Percentiles rank a stretch among this genome's conserved stretches.
Evolutionary conservation across 805 yeast genomes (phyloP).

Genomic region (Ogataea neopini): DNA sequence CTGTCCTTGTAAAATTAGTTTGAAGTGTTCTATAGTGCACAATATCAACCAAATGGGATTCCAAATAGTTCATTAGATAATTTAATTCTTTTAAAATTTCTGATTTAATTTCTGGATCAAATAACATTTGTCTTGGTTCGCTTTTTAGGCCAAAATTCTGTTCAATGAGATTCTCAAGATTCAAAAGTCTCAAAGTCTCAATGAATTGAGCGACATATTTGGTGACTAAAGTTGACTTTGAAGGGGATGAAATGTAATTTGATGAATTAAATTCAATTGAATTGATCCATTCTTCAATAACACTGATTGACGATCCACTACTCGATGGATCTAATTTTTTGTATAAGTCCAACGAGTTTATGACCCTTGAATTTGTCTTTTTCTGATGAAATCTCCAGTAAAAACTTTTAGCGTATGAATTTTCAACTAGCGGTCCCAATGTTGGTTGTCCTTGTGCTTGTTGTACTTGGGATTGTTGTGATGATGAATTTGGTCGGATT

Average conservation of each 20-base stretch:
- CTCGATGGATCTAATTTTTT: slow-evolving; percentile 11
- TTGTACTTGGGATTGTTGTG: not conserved
- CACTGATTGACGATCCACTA: not conserved
- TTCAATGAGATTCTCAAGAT: slow-evolving; percentile 21
- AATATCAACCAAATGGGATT: slow-evolving; percentile 9
- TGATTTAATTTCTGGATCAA: slow-evolving; percentile 16
- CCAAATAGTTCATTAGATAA: slow-evolving; percentile 13
- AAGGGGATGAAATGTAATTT: not conserved
- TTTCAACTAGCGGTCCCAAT: not conserved
- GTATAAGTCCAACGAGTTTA: slow-evolving; percentile 17
- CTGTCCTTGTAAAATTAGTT: slow-evolving; percentile 2
- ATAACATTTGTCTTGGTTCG: slow-evolving; percentile 23
- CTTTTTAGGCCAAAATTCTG: slow-evolving; percentile 21
- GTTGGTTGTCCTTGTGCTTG: not conserved
- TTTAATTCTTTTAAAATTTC: slow-evolving; percentile 18
- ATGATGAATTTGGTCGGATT: not conserved
- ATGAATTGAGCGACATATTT: slow-evolving; percentile 17
- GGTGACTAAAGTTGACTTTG: slow-evolving; percentile 4
- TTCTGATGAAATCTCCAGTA: slow-evolving; percentile 15
- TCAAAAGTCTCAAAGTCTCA: slow-evolving; percentile 20
- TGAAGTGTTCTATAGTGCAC: slow-evolving; percentile 5
- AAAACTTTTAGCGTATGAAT: slow-evolving; percentile 20
- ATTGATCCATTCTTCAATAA: slow-evolving; percentile 18
- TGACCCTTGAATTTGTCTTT: slow-evolving; percentile 20
- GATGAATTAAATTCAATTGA: slow-evolving; percentile 18